Percentiles rank a stretch among this genome's conserved stretches.
These are phyloP conservation scores for Nitzschia inconspicua DNA, from an alignment of 108 stramenopile genomes.

Conservation along the genomic window DNA sequence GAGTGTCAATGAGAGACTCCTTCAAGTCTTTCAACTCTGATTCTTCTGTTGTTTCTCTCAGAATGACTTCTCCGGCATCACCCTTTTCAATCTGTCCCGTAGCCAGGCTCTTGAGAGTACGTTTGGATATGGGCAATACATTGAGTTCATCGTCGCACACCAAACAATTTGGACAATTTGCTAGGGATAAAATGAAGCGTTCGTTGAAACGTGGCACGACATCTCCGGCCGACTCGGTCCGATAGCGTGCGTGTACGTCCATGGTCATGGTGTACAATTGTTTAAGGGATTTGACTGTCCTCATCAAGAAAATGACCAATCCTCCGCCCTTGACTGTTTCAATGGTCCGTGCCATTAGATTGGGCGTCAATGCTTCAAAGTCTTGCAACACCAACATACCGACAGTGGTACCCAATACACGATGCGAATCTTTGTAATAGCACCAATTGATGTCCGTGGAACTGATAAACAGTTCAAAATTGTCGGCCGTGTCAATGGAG, in stretches of 20 bases:
- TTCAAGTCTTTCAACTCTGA: constrained; percentile 81
- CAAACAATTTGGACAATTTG: constrained; percentile 83
- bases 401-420: constrained; percentile 94
- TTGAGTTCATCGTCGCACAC: constrained; percentile 99
- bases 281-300: constrained; percentile 91
- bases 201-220: constrained; percentile 98
- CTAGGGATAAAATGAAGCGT: constrained; percentile 95
- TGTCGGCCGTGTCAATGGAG: constrained; percentile 58
- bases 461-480: constrained; percentile 97
- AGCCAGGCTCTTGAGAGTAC: constrained; percentile 43
- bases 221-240: constrained; percentile 87
- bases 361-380: constrained; percentile 98
- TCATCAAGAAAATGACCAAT: constrained; percentile 90
- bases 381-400: constrained; percentile 97
- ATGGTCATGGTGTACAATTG: constrained; percentile 97
- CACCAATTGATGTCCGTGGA: constrained; percentile 96
- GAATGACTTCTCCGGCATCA: constrained; percentile 61
- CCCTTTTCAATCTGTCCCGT: constrained; percentile 34
- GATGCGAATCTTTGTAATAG: constrained; percentile 98
- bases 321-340: constrained; percentile 99
- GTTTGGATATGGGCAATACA: constrained; percentile 88
- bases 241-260: constrained; percentile 98
- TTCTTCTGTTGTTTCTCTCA: constrained; percentile 55
- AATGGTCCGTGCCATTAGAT: constrained; percentile 96
- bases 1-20: constrained; percentile 87